Evolutionary conservation across 2,329 filamentous ascomycete genomes (phyloP).

Genomic region (Hymenoscyphus fraxineus): DNA sequence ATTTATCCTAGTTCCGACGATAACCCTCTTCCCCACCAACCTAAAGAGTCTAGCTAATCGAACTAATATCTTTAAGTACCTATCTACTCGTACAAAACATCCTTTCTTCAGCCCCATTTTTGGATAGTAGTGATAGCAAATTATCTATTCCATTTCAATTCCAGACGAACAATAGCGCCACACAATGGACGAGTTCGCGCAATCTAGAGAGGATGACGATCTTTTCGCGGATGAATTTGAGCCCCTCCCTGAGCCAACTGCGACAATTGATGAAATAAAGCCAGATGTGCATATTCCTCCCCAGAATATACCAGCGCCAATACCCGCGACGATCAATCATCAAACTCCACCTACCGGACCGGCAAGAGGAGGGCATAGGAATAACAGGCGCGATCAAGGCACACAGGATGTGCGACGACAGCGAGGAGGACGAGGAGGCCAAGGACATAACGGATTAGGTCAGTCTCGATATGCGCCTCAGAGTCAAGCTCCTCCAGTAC

Average conservation of each 20-base stretch:
- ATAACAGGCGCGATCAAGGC: conserved; percentile 10
- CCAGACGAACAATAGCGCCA: neutral
- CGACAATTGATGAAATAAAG: conserved; percentile 20
- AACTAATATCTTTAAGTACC: neutral
- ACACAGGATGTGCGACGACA: conserved; percentile 13
- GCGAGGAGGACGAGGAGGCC: conserved; percentile 16
- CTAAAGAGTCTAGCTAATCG: neutral
- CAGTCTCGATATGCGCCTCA: conserved; percentile 26
- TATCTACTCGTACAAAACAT: neutral
- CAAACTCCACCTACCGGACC: conserved; percentile 3
- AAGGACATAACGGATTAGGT: conserved; percentile 19
- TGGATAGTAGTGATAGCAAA: neutral
- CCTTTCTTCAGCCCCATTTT: neutral
- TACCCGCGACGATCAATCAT: conserved; percentile 6
- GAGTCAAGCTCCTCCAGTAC: conserved; percentile 7
- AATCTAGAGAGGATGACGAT: conserved; percentile 34
- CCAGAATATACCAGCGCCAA: neutral
- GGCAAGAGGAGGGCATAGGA: conserved; percentile 10
- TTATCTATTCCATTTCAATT: neutral
- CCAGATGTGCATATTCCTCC: neutral
- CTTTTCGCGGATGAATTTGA: conserved; percentile 37
- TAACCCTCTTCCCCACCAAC: neutral
- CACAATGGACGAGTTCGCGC: conserved; percentile 35
- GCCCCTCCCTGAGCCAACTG: conserved; percentile 23
- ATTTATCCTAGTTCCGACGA: neutral